Evolutionary conservation across 768 basidiomycete genomes (phyloP), one percentile per base, ranked within the genome.

Genomic region (Phlegmacium glaucopus): DNA sequence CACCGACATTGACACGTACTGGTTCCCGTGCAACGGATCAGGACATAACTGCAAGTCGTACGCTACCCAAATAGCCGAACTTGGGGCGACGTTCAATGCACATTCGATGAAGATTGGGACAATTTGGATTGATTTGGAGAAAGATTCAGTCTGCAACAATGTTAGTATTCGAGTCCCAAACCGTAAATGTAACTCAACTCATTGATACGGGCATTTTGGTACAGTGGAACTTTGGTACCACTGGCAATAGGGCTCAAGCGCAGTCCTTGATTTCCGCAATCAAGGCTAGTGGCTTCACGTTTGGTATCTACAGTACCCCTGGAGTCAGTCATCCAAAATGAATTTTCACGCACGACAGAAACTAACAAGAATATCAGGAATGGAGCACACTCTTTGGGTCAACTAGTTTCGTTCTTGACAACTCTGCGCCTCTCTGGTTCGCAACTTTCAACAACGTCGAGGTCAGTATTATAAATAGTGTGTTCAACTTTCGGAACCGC

Each of bases 321-420:
- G 56, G 56, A n/a, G 56, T 54, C 40, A 30, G 50, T 45, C n/a
- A 5, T 18, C 2, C 12, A 17, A 35, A 13, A 2, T 1, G 8
- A 4, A 9, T 44, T 6, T 34, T 4, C 18, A 35, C 10, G 3
- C 18, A 7, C 5, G 27, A 17, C 28, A 46, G 45, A 37, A 38
- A 37, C 32, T 34, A 4, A 34, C 32, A 11, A 34, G 2, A 34
- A 10, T 2, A 3, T 2, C 6, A 44, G 42, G 16, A 58, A 53
- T 58, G 56, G 56, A 51, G 56, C 47, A 58, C 49, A 9, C 37
- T 58, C 10, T 58, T 58, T 22, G 56, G 56, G 1, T 58, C 57
- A 9, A 50, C 43, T 5, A 46, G 50, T 34, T 47, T 58, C 15
- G 57, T 58, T 7, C 50, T 58, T 9, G 57, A 58, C 27, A 46